Evolutionary conservation across 2,329 filamentous ascomycete genomes (phyloP), one percentile per base, ranked within the genome.

Genomic region (Stachybotrys echinatus): DNA sequence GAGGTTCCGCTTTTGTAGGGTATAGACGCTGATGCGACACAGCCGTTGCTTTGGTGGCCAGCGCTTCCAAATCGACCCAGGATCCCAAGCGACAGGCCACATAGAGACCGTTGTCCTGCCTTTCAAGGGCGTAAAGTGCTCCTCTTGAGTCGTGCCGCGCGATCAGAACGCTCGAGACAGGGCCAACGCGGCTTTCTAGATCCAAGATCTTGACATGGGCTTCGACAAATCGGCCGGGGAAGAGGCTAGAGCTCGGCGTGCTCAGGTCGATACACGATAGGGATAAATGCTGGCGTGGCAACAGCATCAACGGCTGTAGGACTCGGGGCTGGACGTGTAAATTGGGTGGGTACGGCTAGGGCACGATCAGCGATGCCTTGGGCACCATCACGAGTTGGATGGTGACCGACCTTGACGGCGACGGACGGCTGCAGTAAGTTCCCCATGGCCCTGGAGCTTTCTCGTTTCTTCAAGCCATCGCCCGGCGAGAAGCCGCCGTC

Each of bases 51-150:
- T 73, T 65, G 12, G 65, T 62, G 21, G 68, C 67, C 23, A 91
- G 69, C 6, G 74, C 68, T 34, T 77, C 73, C 47, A 86, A 62
- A 53, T 84, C 78, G 20, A 88, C 75, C 85, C 86, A 89, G 19
- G 72, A 66, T 2, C 81, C 85, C 42, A 94, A 70, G 58, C 80
- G 84, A 65, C 85, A 91, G 22, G 89, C 63, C 12, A 81, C 79
- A 63, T 88, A 92, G 4, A 86, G 71, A 1, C 77, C 77, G 44
- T 70, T 66, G 17, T 74, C 71, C 34, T 88, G 81, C 21, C 81
- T 76, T 68, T 92, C 88, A n/a, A 89, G 69, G 12, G 77, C 84
- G 61, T 82, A 87, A 0, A 80, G 54, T 34, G 71, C 72, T 50
- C 74, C 72, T 52, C 74, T 76, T 22, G 74, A 70, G 42, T 85